Percentiles rank a stretch among this genome's conserved stretches.
Evolutionary conservation across 1,284 basidiomycete species (phyloP).

Genomic region (Pyrrhoderma lamaoense): DNA sequence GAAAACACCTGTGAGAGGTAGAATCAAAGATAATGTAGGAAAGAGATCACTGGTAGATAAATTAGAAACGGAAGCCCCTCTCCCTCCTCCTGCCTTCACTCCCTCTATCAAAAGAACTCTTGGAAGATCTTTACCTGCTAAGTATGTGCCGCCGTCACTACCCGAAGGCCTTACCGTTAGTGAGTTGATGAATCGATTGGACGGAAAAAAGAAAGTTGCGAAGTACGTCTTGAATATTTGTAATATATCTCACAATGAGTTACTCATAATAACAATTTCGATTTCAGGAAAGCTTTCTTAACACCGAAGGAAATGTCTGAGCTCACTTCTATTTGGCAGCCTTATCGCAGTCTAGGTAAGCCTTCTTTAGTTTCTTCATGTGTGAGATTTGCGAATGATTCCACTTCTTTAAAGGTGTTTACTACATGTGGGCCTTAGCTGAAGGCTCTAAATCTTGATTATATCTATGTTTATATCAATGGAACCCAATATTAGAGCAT

Average conservation of each 20-base stretch:
- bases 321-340: conserved; percentile 70
- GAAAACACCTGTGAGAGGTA: conserved; percentile 18
- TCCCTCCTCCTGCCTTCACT: conserved; percentile 55
- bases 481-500: no score
- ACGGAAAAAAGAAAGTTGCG: conserved; percentile 70
- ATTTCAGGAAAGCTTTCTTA: conserved; percentile 62
- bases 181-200: conserved; percentile 56
- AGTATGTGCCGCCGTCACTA: conserved; percentile 37
- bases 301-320: conserved; percentile 79
- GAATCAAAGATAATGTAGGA: conserved; percentile 5
- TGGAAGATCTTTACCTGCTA: conserved; percentile 23
- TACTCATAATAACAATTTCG: no score
- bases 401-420: conserved; percentile 17
- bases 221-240: conserved; percentile 44
- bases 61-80: conserved; percentile 23
- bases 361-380: background rate
- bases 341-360: conserved; percentile 72
- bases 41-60: conserved; percentile 18
- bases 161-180: conserved; percentile 57
- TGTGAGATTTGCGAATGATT: background rate
- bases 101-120: conserved; percentile 55
- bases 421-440: conserved; percentile 22
- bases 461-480: no score
- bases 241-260: background rate
- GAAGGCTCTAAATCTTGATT: no score